phyloP scores from a whole-genome alignment of 31 red algal species.

The Asparagopsis taxiformis region DNA sequence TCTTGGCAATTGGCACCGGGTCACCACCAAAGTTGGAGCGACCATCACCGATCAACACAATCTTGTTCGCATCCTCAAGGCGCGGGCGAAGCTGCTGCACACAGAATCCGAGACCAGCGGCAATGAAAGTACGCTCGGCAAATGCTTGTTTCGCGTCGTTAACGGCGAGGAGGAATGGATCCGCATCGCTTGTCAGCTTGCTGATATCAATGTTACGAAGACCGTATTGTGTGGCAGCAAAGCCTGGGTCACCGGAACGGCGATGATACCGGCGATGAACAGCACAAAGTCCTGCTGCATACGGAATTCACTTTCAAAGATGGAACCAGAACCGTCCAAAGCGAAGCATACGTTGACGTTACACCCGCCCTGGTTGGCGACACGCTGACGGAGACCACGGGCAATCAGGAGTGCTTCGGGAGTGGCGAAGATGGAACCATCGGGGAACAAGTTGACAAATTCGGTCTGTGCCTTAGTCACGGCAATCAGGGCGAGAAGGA shows the following conservation, averaged over 20 bases:
- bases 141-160: no score
- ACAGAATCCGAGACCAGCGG: not conserved
- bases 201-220: constrained; percentile 4
- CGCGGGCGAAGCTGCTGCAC: not conserved
- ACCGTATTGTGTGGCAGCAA: constrained; percentile 11
- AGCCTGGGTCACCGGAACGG: not conserved
- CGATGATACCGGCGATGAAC: not conserved
- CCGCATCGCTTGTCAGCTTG: not conserved
- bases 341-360: constrained; percentile 13
- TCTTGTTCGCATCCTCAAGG: not conserved
- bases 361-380: not conserved
- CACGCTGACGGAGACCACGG: not conserved
- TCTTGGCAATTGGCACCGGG: not conserved
- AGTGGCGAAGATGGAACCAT: no score
- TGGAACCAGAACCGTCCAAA: not conserved
- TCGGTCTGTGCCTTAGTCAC: no score
- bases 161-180: not conserved
- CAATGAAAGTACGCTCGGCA: not conserved
- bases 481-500: no score
- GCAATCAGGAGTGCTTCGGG: not conserved
- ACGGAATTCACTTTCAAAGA: not conserved
- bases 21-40: not conserved
- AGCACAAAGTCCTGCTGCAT: constrained; percentile 7
- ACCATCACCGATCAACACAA: constrained; percentile 1
- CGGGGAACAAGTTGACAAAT: no score